Conservation (phyloP, 306 rosid genomes). For the Oxytropis ochrocephala region DNA sequence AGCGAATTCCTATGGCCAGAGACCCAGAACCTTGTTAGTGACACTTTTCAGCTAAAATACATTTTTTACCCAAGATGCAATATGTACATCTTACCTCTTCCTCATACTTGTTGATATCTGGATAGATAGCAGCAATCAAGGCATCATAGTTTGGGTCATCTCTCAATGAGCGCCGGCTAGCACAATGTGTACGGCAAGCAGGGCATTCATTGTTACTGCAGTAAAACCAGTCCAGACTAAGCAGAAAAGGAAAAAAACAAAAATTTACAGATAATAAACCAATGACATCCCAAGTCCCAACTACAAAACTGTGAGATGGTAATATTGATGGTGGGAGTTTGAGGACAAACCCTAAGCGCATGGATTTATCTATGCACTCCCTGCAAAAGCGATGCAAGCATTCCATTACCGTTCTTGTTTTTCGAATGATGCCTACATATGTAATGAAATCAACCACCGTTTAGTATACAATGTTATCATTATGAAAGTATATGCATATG, state of each 20-base stretch:
- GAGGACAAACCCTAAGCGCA: slow-evolving; percentile 65
- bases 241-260: background rate
- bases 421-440: slow-evolving; percentile 69
- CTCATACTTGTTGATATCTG: slow-evolving; percentile 75
- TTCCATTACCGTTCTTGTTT: slow-evolving; percentile 81
- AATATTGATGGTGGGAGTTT: background rate
- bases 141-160: slow-evolving; percentile 81
- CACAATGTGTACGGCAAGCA: slow-evolving; percentile 83
- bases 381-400: slow-evolving; percentile 89
- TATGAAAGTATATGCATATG: background rate
- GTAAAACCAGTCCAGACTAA: background rate
- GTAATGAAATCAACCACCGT: background rate
- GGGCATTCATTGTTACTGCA: slow-evolving; percentile 88
- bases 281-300: slow-evolving; percentile 4
- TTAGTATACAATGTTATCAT: background rate
- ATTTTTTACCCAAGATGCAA: background rate
- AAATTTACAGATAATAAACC: background rate
- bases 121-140: slow-evolving; percentile 65
- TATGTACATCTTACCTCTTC: slow-evolving; percentile 39
- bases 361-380: slow-evolving; percentile 88
- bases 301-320: background rate
- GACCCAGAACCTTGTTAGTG: background rate
- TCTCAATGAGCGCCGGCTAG: slow-evolving; percentile 81
- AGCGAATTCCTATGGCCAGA: slow-evolving; percentile 21
- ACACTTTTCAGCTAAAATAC: background rate